These are phyloP conservation scores for Suillus decipiens DNA, from an alignment of 768 basidiomycete species.

Conservation along the genomic window DNA sequence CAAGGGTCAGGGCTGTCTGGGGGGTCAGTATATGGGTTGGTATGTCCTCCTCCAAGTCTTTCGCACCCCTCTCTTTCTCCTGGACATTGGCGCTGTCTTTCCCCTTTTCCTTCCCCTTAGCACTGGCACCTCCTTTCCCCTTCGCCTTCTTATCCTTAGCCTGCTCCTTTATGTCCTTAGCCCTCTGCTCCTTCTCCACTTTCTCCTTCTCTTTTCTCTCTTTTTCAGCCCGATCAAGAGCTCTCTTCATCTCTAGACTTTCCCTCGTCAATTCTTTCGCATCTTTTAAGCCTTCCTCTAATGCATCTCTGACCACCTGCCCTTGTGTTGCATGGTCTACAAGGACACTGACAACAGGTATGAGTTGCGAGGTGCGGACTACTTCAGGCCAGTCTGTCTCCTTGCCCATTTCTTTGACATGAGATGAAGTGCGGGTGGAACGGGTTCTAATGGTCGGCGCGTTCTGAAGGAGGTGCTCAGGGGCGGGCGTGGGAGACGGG, in stretches of 20 bases:
- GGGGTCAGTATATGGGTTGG: constrained; percentile 52
- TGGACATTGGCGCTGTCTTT: constrained; percentile 43
- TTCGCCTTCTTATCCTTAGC: constrained; percentile 44
- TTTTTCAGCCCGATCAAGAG: constrained; percentile 25
- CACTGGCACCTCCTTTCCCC: constrained; percentile 48
- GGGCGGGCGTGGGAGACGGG: constrained; percentile 54
- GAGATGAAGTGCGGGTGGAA: constrained; percentile 35
- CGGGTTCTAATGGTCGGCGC: constrained; percentile 48
- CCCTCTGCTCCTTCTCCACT: constrained; percentile 41
- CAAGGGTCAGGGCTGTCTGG: constrained; percentile 45
- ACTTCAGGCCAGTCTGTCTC: constrained; percentile 21
- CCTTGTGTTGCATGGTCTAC: constrained; percentile 52
- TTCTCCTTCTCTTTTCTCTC: constrained; percentile 55
- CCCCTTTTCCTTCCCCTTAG: constrained; percentile 31
- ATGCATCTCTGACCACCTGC: constrained; percentile 51
- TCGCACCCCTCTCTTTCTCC: constrained; percentile 27
- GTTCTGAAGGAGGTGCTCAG: constrained; percentile 21
- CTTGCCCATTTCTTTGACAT: constrained; percentile 21
- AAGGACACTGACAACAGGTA: constrained; percentile 66
- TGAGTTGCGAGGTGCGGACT: constrained; percentile 56
- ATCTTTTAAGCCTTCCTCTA: constrained; percentile 59
- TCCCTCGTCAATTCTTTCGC: constrained; percentile 55
- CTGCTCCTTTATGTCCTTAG: constrained; percentile 24
- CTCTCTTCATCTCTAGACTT: constrained; percentile 34
- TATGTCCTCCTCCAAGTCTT: constrained; percentile 6